These are phyloP conservation scores for Calonectria leucothoes DNA, from an alignment of 2,329 filamentous ascomycete species.

Conservation along the genomic window DNA sequence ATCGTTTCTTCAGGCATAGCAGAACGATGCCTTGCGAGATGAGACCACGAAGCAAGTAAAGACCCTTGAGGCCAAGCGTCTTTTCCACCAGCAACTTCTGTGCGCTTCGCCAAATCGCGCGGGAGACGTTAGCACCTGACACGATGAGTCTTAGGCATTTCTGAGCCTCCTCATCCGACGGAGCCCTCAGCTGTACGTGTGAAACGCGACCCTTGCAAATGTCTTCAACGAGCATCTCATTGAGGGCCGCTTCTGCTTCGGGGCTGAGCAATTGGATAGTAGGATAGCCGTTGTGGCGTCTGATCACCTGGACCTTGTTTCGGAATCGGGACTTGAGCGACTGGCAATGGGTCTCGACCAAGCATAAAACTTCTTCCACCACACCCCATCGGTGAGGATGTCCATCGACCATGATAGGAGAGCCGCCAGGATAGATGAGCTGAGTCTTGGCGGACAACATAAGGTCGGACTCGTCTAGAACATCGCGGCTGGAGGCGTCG, in stretches of 20 bases:
- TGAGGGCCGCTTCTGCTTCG: constrained; percentile 59
- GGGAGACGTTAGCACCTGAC: background rate
- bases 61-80: constrained; percentile 40
- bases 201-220: constrained; percentile 47
- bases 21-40: constrained; percentile 68
- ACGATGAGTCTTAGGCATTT: background rate
- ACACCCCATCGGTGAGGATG: constrained; percentile 64
- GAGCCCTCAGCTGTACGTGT: constrained; percentile 14
- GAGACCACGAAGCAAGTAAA: constrained; percentile 72
- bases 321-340: background rate
- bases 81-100: constrained; percentile 46
- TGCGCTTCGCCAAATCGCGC: background rate
- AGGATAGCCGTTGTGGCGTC: constrained; percentile 47
- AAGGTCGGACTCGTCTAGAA: constrained; percentile 73
- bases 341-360: constrained; percentile 51
- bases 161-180: background rate
- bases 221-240: constrained; percentile 52
- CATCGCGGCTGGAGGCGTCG: constrained; percentile 62
- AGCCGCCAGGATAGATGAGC: constrained; percentile 67
- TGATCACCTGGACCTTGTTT: background rate
- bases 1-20: constrained; percentile 68
- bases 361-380: constrained; percentile 52
- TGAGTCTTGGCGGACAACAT: constrained; percentile 66
- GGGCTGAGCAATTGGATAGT: constrained; percentile 65
- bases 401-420: constrained; percentile 61